phyloP scores from a whole-genome alignment of 495 filamentous ascomycete species.

The Amphirosellinia nigrospora region DNA sequence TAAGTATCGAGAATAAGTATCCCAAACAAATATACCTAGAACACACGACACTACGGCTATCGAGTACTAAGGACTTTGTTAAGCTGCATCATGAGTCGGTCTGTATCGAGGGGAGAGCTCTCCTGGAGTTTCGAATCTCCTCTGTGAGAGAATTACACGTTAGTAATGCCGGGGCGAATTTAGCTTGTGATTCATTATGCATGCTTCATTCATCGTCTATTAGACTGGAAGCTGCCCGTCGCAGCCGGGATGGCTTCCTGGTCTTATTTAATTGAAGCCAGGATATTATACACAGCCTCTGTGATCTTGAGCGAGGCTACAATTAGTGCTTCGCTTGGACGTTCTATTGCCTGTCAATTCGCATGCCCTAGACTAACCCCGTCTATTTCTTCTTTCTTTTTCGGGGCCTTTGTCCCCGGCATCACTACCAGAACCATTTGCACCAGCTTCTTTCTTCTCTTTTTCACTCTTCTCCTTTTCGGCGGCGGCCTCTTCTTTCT shows the following conservation, averaged over 20 bases:
- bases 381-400: constrained; percentile 65
- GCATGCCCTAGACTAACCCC: constrained; percentile 12
- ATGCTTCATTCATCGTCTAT: constrained; percentile 24
- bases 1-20: background rate
- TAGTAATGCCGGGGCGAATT: background rate
- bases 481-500: constrained; percentile 69
- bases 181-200: constrained; percentile 10
- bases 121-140: background rate
- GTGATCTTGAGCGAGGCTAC: background rate
- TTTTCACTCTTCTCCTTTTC: constrained; percentile 54
- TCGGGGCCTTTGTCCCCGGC: constrained; percentile 70
- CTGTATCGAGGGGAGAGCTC: background rate
- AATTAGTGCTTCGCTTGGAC: constrained; percentile 18
- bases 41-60: background rate
- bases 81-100: background rate
- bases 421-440: constrained; percentile 64
- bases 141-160: background rate
- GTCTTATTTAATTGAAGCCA: constrained; percentile 14
- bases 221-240: background rate
- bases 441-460: constrained; percentile 67
- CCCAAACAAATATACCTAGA: background rate
- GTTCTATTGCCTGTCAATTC: constrained; percentile 13
- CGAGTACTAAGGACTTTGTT: background rate
- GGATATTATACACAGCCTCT: constrained; percentile 37
- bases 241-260: background rate